Evolutionary conservation across 1,284 basidiomycete genomes (phyloP), one percentile per base, ranked within the genome.

Genomic region (Melanopsichium pennsylvanicum): DNA sequence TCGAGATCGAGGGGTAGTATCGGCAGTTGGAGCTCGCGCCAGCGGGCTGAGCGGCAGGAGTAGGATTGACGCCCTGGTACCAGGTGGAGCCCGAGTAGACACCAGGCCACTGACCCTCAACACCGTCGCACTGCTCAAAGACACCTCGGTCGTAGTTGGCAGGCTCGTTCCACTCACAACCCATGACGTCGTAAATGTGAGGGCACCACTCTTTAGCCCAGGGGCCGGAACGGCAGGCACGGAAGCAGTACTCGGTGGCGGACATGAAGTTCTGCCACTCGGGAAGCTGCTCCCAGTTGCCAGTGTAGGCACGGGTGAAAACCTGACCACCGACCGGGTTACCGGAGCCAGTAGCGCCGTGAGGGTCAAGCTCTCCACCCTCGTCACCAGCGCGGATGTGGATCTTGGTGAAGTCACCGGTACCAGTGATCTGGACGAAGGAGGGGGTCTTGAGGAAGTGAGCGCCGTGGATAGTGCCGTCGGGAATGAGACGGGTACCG

Each of bases 401-500:
- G 36, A 82, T 73, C 71, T 78, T 81, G 59, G 79, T 81, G 19
- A 82, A 79, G 70, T 82, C 77, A 31, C 81, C 81, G n/a, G 42
- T 42, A 52, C 87, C 89, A 44, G 87, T 88, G 59, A 90, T 81
- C 79, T 90, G 88, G 25, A 90, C 84, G 75, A 87, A 90, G 76
- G 88, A 87, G 18, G 74, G 86, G 4, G 91, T 86, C 78, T 86
- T 84, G 62, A 87, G 83, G 72, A 87, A 88, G 81, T 90, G 89
- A 23, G 87, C 90, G 51, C 88, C 87, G 18, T 83, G 84, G 78
- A 93, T 87, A 22, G 89, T 84, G 27, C 89, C 90, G 59, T 88
- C 85, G 21, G 91, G 91, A 69, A 93, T 91, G 61, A 90, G 81
- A 48, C 88, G 87, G 13, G 88, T 87, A 49, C 50, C 66, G 55